A percentile compares a stretch with the other conserved stretches of the same genome.
These are phyloP conservation scores for Trichoderma reesei DNA, from an alignment of 495 filamentous ascomycete species.

Conservation along the genomic window DNA sequence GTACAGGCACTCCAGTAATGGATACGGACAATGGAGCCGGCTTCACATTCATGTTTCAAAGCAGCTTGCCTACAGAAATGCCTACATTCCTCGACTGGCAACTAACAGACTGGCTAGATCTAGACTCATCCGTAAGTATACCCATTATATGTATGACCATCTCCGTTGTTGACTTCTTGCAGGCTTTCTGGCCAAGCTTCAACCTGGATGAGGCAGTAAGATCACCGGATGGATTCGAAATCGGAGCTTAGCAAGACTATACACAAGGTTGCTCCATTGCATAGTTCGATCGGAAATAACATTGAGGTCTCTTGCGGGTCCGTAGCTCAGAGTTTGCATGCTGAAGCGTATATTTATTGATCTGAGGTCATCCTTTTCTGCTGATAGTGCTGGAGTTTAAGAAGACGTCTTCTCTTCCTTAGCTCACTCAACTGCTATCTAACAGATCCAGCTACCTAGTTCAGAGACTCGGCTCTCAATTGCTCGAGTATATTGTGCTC, in stretches of 20 bases:
- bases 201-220: not conserved
- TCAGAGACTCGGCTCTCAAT: no score
- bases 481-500: no score
- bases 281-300: no score
- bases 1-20: not conserved
- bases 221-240: not conserved
- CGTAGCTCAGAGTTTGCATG: no score
- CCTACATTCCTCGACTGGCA: constrained; percentile 12
- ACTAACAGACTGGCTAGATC: constrained; percentile 18
- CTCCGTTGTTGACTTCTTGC: not conserved
- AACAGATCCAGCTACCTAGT: no score
- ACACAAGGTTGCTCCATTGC: not conserved
- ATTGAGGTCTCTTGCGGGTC: no score
- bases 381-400: no score
- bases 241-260: not conserved
- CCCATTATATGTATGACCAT: not conserved
- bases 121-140: constrained; percentile 19
- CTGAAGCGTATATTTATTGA: no score
- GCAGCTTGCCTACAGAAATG: not conserved
- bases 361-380: no score
- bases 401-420: no score
- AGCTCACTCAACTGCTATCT: no score
- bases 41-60: not conserved
- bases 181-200: constrained; percentile 4
- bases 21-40: not conserved